phyloP scores from a whole-genome alignment of 768 basidiomycete genomes.

The Trichaptum fuscoviolaceum region DNA sequence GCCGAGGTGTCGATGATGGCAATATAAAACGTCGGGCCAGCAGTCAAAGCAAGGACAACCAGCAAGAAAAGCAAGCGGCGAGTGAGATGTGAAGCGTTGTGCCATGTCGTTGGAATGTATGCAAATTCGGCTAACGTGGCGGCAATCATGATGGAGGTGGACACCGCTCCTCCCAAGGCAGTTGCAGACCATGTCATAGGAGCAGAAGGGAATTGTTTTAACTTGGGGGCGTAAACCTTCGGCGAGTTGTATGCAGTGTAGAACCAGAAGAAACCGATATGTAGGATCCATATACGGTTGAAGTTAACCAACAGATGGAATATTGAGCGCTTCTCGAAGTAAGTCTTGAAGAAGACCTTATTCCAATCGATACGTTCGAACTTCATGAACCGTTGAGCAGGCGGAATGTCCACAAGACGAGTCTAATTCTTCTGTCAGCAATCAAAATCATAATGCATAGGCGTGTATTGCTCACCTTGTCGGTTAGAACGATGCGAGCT shows the following conservation, averaged over 20 bases:
- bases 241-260: slow-evolving; percentile 98
- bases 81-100: slow-evolving; percentile 95
- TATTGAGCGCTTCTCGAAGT: slow-evolving; percentile 91
- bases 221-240: slow-evolving; percentile 74
- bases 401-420: slow-evolving; percentile 86
- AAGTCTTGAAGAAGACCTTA: slow-evolving; percentile 97
- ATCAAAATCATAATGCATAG: not conserved
- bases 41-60: slow-evolving; percentile 88
- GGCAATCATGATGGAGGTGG: slow-evolving; percentile 88
- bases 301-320: slow-evolving; percentile 97
- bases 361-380: slow-evolving; percentile 92
- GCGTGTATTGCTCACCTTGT: slow-evolving; percentile 55
- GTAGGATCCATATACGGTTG: slow-evolving; percentile 98
- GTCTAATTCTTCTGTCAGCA: slow-evolving; percentile 41
- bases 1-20: slow-evolving; percentile 71
- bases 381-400: slow-evolving; percentile 90
- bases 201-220: slow-evolving; percentile 63
- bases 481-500: slow-evolving; percentile 82
- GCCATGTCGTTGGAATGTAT: slow-evolving; percentile 98
- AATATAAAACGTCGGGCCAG: slow-evolving; percentile 91
- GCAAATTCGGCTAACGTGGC: slow-evolving; percentile 94
- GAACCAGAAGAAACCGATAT: slow-evolving; percentile 91
- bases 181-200: slow-evolving; percentile 95
- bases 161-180: slow-evolving; percentile 93
- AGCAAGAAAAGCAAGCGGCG: slow-evolving; percentile 90